These are phyloP conservation scores for Xerocomellus chrysenteron DNA, from an alignment of 768 basidiomycete genomes.

Conservation along the genomic window DNA sequence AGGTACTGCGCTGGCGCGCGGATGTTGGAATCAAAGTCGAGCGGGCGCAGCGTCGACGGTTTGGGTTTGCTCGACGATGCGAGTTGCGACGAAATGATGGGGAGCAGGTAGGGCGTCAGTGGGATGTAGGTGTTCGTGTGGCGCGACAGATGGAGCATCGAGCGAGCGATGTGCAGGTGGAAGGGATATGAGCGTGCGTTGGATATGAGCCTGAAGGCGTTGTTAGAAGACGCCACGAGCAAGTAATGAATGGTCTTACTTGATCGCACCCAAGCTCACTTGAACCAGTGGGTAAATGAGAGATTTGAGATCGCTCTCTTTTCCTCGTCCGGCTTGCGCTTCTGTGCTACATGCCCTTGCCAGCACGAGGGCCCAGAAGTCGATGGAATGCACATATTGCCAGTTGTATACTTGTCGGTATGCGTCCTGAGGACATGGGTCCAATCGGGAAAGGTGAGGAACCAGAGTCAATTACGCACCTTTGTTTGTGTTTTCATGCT, in stretches of 20 bases:
- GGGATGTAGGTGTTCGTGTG: constrained; percentile 88
- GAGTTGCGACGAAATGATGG: constrained; percentile 78
- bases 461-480: constrained; percentile 38
- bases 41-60: constrained; percentile 79
- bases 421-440: constrained; percentile 58
- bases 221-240: not conserved
- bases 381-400: constrained; percentile 95
- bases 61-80: constrained; percentile 69
- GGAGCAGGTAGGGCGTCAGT: constrained; percentile 81
- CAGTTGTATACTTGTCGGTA: constrained; percentile 97
- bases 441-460: constrained; percentile 3
- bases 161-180: constrained; percentile 88
- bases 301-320: constrained; percentile 79
- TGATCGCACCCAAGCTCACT: constrained; percentile 88
- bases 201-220: constrained; percentile 70
- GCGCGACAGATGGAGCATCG: constrained; percentile 79
- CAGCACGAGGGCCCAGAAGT: constrained; percentile 94
- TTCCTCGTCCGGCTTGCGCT: constrained; percentile 47
- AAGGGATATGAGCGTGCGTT: constrained; percentile 92
- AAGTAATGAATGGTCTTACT: constrained; percentile 48
- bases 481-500: constrained; percentile 89
- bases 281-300: constrained; percentile 96
- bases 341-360: constrained; percentile 73
- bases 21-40: constrained; percentile 86
- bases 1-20: constrained; percentile 86